A percentile compares a stretch with the other conserved stretches of the same genome.
Evolutionary conservation across 108 stramenopile genomes (phyloP).

Genomic region (Skeletonema potamos): DNA sequence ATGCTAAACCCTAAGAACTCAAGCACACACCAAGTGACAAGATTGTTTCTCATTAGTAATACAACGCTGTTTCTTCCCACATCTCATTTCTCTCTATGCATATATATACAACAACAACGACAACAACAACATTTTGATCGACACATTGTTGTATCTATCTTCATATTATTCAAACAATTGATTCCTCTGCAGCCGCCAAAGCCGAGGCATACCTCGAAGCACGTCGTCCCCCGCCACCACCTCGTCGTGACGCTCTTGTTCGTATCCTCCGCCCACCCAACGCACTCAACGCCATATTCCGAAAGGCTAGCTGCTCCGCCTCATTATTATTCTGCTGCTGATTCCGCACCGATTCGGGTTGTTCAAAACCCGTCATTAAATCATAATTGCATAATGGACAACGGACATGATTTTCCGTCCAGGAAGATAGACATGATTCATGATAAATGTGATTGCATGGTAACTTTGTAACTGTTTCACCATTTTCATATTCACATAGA

Average conservation of each 20-base stretch:
- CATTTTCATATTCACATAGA: conserved; percentile 84
- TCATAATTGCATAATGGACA: conserved; percentile 90
- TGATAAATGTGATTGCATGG: conserved; percentile 86
- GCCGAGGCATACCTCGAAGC: conserved; percentile 2
- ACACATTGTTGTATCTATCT: neutral
- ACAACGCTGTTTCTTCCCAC: neutral
- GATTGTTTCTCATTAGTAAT: neutral
- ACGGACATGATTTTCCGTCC: conserved; percentile 72
- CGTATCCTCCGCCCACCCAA: conserved; percentile 32
- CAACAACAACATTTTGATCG: neutral
- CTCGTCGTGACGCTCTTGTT: neutral
- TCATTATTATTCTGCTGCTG: conserved; percentile 19
- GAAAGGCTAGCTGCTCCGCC: conserved; percentile 14
- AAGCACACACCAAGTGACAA: neutral
- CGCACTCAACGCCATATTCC: conserved; percentile 19
- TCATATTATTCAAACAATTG: conserved; percentile 20
- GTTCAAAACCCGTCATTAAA: conserved; percentile 54
- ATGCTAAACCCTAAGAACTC: neutral
- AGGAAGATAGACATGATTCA: conserved; percentile 73
- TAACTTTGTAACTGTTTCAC: conserved; percentile 61
- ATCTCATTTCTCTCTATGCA: neutral
- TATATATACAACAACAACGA: too few species aligned
- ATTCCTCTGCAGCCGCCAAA: conserved; percentile 36
- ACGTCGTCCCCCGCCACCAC: conserved; percentile 13
- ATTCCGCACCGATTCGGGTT: conserved; percentile 10